Base-by-base conservation (phyloP, 495 filamentous ascomycete species). In the Penicillium antarcticum region DNA sequence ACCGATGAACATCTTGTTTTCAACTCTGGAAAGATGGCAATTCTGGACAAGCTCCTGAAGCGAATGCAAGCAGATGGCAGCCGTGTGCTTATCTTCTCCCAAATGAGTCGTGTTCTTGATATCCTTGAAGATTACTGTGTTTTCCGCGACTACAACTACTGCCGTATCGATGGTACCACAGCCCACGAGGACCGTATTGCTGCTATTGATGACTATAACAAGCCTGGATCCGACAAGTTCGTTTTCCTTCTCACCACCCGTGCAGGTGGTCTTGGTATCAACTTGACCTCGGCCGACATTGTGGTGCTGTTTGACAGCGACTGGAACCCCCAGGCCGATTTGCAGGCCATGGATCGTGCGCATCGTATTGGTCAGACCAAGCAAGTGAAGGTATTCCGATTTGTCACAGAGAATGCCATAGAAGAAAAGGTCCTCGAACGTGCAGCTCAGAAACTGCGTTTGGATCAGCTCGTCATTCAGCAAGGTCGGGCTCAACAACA, bases 331-430 rank as follows among this genome's bases (percentile, higher is more conserved):
- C 94, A 99, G 69, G 94, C 94, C 13, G 94, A 99, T 82, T 69
- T 98, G 39, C 94, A 98, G 71, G 94, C 94, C 36, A 98, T 98
- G 94, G 94, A 98, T 55, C 88, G 94, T 56, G 94, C 94, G 26
- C 94, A 98, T 75, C 89, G 94, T 71, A 98, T 98, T 63, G 94
- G 94, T 39, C 94, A 99, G 70, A 99, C 89, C 1, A 99, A 99
- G 70, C 94, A 99, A 61, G 94, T 99, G 2, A 79, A 90, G 29
- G 94, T 97, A 1, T 99, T 94, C 72, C 81, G 94, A 48, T 96
- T 99, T 53, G 87, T 99, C 38, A 99, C 94, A 0, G 95, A 99
- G 62, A 91, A 95, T 63, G 95, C 94, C 0, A 96, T 99, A 51
- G 95, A 99, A 65, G 95, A 99, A 68, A 97, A 97, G 71, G 95